Evolutionary conservation across 2,329 filamentous ascomycete genomes (phyloP).

Genomic region (Nemania sp.): DNA sequence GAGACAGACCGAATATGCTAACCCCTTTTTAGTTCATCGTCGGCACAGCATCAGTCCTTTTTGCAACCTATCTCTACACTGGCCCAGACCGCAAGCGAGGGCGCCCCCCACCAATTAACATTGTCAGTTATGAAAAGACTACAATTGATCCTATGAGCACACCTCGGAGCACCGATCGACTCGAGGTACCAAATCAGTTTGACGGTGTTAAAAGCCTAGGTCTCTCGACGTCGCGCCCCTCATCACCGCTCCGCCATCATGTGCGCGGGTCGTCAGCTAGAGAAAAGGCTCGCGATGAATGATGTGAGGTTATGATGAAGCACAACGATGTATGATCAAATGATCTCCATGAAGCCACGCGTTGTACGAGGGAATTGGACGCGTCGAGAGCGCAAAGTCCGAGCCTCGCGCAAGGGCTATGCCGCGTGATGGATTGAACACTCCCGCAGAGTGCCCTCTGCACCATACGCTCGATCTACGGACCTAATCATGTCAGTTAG

Average conservation of each 20-base stretch:
- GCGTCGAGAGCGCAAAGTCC: no score
- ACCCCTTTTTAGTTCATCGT: slow-evolving; percentile 68
- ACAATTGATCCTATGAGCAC: slow-evolving; percentile 53
- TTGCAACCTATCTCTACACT: slow-evolving; percentile 84
- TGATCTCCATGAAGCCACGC: no score
- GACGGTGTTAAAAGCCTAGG: slow-evolving; percentile 37
- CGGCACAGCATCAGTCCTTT: slow-evolving; percentile 77
- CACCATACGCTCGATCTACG: neutral
- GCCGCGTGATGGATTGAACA: neutral
- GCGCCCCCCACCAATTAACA: slow-evolving; percentile 67
- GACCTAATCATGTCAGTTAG: neutral
- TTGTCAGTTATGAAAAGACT: slow-evolving; percentile 78
- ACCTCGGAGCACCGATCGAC: slow-evolving; percentile 34
- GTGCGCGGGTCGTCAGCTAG: slow-evolving; percentile 33
- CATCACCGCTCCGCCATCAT: slow-evolving; percentile 40
- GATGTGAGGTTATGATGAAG: slow-evolving; percentile 2
- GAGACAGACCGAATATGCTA: neutral
- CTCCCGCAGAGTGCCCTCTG: neutral
- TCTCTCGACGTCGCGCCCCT: slow-evolving; percentile 39
- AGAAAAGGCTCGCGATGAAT: slow-evolving; percentile 39
- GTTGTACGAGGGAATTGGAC: no score
- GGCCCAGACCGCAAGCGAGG: slow-evolving; percentile 62
- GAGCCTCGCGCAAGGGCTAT: slow-evolving; percentile 1
- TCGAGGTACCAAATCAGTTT: slow-evolving; percentile 38
- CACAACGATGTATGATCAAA: no score